Evolutionary conservation across 2,329 filamentous ascomycete species (phyloP).

Genomic region (Cordyceps fumosorosea): DNA sequence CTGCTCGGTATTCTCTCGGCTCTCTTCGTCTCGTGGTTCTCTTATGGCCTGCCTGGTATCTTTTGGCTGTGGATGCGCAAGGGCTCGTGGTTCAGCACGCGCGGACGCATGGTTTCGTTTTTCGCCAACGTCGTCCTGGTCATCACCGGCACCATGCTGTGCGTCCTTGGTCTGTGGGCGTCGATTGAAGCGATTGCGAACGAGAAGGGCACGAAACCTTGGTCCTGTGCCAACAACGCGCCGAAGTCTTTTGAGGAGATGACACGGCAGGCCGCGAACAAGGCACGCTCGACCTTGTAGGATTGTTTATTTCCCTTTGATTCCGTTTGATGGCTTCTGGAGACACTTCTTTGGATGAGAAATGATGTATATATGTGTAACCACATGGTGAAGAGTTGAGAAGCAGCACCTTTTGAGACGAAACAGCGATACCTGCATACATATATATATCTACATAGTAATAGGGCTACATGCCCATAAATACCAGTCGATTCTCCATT

Average conservation of each 20-base stretch:
- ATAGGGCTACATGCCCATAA: not conserved
- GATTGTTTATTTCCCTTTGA: not conserved
- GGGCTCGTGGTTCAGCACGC: constrained; percentile 31
- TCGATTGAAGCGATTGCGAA: constrained; percentile 30
- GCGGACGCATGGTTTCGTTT: constrained; percentile 27
- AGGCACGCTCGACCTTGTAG: not conserved
- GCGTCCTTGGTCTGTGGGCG: constrained; percentile 33
- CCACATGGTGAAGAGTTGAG: not conserved
- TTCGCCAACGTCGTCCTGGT: constrained; percentile 26
- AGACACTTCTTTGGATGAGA: not conserved
- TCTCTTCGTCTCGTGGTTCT: constrained; percentile 63
- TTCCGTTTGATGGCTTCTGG: not conserved
- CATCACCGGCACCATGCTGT: constrained; percentile 29
- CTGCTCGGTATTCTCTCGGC: constrained; percentile 57
- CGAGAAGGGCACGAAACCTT: constrained; percentile 26
- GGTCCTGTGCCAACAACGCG: constrained; percentile 25
- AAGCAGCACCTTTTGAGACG: not conserved
- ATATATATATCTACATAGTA: not conserved
- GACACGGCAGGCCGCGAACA: not conserved
- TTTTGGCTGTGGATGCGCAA: constrained; percentile 44
- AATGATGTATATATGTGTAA: constrained; percentile 1
- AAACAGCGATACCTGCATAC: constrained; percentile 9
- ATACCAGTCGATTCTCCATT: not conserved
- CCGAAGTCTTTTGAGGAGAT: not conserved
- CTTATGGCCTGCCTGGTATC: constrained; percentile 40